Conservation (phyloP, 495 filamentous ascomycete genomes). For the Lophiostoma macrostomum region DNA sequence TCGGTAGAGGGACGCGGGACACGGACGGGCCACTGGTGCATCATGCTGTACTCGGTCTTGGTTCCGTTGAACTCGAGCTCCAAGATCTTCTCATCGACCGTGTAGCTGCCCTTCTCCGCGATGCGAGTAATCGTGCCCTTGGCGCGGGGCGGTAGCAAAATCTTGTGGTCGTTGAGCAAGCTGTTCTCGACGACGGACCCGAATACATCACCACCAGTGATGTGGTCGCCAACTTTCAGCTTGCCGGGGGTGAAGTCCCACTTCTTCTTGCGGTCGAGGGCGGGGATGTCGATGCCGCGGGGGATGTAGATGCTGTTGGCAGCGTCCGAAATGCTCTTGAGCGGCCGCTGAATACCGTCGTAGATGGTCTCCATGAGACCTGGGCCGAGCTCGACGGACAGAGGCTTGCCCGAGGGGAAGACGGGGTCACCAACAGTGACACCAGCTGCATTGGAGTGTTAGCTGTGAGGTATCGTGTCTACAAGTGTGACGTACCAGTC, state of each 20-base stretch:
- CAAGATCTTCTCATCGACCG: conserved; percentile 88
- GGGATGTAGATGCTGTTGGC: conserved; percentile 93
- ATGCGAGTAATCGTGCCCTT: conserved; percentile 89
- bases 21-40: conserved; percentile 99
- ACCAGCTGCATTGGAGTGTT: conserved; percentile 60
- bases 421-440: conserved; percentile 96
- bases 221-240: conserved; percentile 92
- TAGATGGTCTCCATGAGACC: conserved; percentile 99
- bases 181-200: conserved; percentile 95
- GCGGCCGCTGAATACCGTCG: conserved; percentile 95
- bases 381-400: conserved; percentile 95
- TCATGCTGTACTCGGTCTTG: conserved; percentile 90
- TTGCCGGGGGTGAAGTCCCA: conserved; percentile 90
- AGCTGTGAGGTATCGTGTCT: not conserved
- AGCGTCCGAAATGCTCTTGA: conserved; percentile 73
- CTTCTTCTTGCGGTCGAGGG: conserved; percentile 80
- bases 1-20: conserved; percentile 87
- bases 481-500: conserved; percentile 62
- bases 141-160: conserved; percentile 87
- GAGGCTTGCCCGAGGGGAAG: conserved; percentile 80
- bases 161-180: conserved; percentile 90
- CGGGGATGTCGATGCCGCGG: conserved; percentile 84
- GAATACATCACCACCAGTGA: conserved; percentile 93
- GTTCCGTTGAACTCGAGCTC: conserved; percentile 97
- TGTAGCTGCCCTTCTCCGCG: conserved; percentile 84